Evolutionary conservation across 2,329 filamentous ascomycete genomes (phyloP).

Genomic region (Venturia effusa): DNA sequence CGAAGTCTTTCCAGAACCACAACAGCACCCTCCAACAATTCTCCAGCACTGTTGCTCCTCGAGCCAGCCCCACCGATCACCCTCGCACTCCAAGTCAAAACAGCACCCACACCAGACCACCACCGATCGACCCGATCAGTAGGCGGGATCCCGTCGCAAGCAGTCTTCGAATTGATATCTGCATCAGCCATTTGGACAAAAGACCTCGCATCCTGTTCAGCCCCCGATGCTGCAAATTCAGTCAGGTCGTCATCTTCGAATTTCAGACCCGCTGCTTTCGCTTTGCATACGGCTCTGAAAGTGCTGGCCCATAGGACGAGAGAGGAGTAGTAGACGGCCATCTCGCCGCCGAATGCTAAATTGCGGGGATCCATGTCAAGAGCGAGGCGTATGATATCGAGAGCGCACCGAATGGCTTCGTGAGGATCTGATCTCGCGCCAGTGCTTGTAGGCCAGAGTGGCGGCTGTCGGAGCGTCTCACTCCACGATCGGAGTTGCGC

Average conservation of each 20-base stretch:
- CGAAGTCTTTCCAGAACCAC: conserved; percentile 6
- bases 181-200: conserved; percentile 3
- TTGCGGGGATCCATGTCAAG: background rate
- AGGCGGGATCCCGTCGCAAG: background rate
- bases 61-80: conserved; percentile 1
- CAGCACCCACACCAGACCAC: conserved; percentile 3
- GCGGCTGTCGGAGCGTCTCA: background rate
- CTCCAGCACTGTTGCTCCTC: conserved; percentile 3
- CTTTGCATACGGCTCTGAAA: conserved; percentile 17
- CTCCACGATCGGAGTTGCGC: conserved; percentile 26
- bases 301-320: conserved; percentile 26
- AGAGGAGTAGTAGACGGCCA: conserved; percentile 25
- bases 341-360: conserved; percentile 19
- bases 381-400: conserved; percentile 1
- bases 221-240: background rate
- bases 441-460: background rate
- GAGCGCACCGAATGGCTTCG: background rate
- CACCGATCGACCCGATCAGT: conserved; percentile 2
- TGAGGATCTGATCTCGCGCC: background rate
- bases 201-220: background rate
- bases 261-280: background rate
- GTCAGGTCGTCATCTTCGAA: background rate
- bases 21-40: conserved; percentile 9
- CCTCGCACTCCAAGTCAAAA: conserved; percentile 9
- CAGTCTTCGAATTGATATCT: background rate